Evolutionary conservation across 805 yeast genomes (phyloP), one percentile per base, ranked within the genome.

Genomic region (Tetrapisispora nanseiensis): DNA sequence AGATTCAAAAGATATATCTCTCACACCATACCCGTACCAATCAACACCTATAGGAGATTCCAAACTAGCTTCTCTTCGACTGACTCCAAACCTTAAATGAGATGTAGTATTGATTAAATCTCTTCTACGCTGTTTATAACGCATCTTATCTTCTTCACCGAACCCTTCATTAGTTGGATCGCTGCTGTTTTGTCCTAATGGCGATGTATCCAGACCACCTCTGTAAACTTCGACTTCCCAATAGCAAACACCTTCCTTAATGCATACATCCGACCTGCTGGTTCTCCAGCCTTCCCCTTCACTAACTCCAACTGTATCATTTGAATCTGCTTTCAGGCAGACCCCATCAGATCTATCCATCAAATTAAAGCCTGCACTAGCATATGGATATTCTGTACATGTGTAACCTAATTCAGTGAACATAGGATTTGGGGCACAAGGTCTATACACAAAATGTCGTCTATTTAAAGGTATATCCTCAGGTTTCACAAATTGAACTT

Each of bases 21-120:
- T 70, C 2, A 92, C 55, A 2, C 95, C 97, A 61, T 92, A 90
- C 0, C 96, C 90, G 63, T 87, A 92, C 0, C 87, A 90, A 61
- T 92, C 97, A 54, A 76, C 86, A 3, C 99, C 99, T 6, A 89
- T 92, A 0, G 99, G 97, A 0, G 95, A 95, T 51, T 90, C 97
- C 34, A 89, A 62, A 39, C 86, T 76, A 2, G 95, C 92, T 55
- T 90, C 97, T 47, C 86, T 72, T 40, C 97, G 67, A 0, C 82
- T 82, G 29, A 90, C 56, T 0, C 99, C 99, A 23, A 89, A 56
- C 23, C 98, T 65, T 1, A 92, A 86, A 59, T 89, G 90, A 1
- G 63, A 54, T 5, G 52, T 47, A 4, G 52, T 51, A 46, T 64
- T 64, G 28, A 63, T 52, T 32, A 56, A 50, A 26, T 55, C 57